A percentile compares a stretch with the other conserved stretches of the same genome.
Evolutionary conservation across 2,329 filamentous ascomycete genomes (phyloP).

Genomic region (Pestalotiopsis sp.): DNA sequence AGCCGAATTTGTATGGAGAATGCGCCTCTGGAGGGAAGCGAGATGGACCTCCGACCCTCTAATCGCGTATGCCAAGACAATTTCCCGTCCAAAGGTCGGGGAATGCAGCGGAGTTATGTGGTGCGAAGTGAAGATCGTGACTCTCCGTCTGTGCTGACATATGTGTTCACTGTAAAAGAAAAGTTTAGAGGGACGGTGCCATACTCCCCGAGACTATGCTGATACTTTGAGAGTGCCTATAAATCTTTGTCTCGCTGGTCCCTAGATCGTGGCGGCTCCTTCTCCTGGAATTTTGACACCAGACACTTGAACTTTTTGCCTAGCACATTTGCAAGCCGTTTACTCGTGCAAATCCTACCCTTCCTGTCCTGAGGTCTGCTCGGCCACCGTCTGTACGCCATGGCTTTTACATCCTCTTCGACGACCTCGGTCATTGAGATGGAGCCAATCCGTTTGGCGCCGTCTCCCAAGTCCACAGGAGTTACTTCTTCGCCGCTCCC

Average conservation of each 20-base stretch:
- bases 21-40: background rate
- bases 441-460: constrained; percentile 18
- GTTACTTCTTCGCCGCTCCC: constrained; percentile 13
- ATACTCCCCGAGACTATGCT: too few relatives aligned
- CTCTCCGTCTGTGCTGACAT: constrained; percentile 3
- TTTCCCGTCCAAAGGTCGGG: background rate
- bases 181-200: background rate
- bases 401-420: constrained; percentile 17
- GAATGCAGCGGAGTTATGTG: background rate
- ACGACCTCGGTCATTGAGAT: constrained; percentile 23
- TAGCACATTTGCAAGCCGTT: background rate
- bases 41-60: background rate
- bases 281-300: background rate
- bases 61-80: background rate
- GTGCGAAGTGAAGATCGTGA: background rate
- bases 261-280: background rate
- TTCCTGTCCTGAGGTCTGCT: background rate
- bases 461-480: background rate
- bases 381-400: background rate
- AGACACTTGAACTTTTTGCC: background rate
- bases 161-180: background rate
- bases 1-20: background rate
- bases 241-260: background rate
- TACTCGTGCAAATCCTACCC: background rate
- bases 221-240: background rate